Conservation (phyloP, 345 rosid genomes). For the Corchorus capsularis region DNA sequence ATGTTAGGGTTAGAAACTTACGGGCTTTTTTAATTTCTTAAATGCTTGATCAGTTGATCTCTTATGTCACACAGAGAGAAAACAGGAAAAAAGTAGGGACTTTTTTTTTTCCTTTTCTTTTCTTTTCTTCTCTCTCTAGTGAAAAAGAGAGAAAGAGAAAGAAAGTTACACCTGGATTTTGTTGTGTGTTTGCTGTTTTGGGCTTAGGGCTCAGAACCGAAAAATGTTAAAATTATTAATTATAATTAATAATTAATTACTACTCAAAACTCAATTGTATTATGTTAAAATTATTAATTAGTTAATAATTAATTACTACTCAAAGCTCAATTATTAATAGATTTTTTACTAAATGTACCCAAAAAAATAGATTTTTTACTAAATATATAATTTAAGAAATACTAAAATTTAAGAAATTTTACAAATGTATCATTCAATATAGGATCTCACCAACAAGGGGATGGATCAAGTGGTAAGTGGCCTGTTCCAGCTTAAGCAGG, state of each 20-base stretch:
- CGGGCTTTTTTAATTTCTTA: not conserved
- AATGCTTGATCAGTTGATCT: not conserved
- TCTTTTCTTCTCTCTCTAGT: no score
- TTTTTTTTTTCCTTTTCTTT: not conserved
- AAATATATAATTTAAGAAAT: no score
- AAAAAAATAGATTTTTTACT: no score
- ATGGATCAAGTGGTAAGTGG: no score
- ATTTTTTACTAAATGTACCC: no score
- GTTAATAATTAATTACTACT: no score
- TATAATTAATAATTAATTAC: not conserved
- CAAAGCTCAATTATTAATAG: no score
- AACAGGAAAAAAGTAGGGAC: not conserved
- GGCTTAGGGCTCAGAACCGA: not conserved
- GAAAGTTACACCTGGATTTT: not conserved
- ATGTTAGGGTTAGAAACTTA: slow-evolving; percentile 9
- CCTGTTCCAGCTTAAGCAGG: no score
- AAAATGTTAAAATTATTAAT: not conserved
- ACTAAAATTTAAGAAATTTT: no score
- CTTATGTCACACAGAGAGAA: not conserved
- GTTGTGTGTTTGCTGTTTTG: not conserved
- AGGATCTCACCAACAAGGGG: no score
- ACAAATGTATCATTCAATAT: no score
- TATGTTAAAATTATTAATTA: no score
- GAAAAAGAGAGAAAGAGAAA: not conserved
- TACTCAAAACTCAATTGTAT: not conserved